These are phyloP conservation scores for Zopfochytrium polystomum DNA, from an alignment of 371 early-diverging fungal species.

Conservation along the genomic window DNA sequence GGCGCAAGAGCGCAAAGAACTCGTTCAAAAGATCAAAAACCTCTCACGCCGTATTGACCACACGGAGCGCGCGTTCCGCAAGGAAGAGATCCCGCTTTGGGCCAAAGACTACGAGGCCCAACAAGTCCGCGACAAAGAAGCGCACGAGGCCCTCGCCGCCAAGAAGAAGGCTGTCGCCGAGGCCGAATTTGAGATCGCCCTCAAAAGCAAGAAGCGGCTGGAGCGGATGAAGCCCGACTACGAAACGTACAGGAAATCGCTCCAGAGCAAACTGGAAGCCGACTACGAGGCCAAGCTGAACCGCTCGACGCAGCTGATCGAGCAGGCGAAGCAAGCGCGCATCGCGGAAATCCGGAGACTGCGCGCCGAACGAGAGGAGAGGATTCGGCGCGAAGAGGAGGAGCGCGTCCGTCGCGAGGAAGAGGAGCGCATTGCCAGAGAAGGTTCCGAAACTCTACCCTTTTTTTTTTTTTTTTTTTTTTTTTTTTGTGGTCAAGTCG, in stretches of 20 bases:
- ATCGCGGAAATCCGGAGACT: conserved; percentile 27
- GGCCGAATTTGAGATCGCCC: conserved; percentile 67
- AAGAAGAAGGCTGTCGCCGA: conserved; percentile 63
- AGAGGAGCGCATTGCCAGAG: conserved; percentile 29
- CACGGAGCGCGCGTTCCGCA: conserved; percentile 94
- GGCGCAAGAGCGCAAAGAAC: conserved; percentile 84
- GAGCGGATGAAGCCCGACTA: conserved; percentile 78
- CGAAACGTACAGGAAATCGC: conserved; percentile 54
- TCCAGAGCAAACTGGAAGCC: conserved; percentile 33
- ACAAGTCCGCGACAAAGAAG: conserved; percentile 75
- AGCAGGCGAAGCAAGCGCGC: conserved; percentile 37
- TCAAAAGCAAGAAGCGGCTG: conserved; percentile 74
- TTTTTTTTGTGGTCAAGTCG: background rate
- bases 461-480: background rate
- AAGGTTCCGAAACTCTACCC: conserved; percentile 19
- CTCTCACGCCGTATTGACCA: conserved; percentile 84
- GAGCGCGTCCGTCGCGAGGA: conserved; percentile 31
- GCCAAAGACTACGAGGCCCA: conserved; percentile 88
- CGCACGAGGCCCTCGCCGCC: conserved; percentile 72
- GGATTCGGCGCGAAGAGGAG: conserved; percentile 32
- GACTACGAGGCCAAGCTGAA: conserved; percentile 26
- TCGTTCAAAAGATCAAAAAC: conserved; percentile 43
- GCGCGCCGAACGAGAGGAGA: conserved; percentile 27
- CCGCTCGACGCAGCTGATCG: conserved; percentile 33
- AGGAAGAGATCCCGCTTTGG: conserved; percentile 89